Percentiles rank a stretch among this genome's conserved stretches.
These are phyloP conservation scores for Podila epigama DNA, from an alignment of 192 early-diverging fungal genomes.

Conservation along the genomic window DNA sequence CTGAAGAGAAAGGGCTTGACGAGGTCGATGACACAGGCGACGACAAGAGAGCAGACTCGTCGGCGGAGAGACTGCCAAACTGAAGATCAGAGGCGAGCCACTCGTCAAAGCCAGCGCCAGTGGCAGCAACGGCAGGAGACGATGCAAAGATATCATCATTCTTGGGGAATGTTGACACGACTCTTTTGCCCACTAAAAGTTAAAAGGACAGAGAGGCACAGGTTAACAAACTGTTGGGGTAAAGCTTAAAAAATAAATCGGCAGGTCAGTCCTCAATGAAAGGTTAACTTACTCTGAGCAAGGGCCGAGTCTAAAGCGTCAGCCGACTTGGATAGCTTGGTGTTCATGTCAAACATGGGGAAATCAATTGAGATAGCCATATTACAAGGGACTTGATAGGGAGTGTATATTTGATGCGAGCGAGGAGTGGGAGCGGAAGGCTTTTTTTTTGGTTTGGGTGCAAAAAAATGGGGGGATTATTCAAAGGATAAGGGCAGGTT, in stretches of 20 bases:
- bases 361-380: constrained; percentile 47
- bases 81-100: constrained; percentile 40
- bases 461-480: background rate
- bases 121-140: constrained; percentile 1
- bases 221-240: background rate
- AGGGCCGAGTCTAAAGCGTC: constrained; percentile 47
- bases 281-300: constrained; percentile 30
- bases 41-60: constrained; percentile 22
- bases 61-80: constrained; percentile 26
- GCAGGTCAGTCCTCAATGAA: background rate
- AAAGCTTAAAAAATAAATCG: background rate
- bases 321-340: constrained; percentile 41
- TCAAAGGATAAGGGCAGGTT: constrained; percentile 4
- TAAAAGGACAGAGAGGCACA: background rate
- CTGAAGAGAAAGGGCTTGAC: constrained; percentile 36
- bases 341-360: constrained; percentile 44
- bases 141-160: constrained; percentile 9
- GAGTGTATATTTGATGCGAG: background rate
- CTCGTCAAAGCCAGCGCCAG: constrained; percentile 41
- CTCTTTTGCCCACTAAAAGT: constrained; percentile 32
- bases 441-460: background rate
- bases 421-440: background rate
- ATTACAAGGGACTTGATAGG: background rate
- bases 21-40: background rate
- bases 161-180: background rate